Percentiles rank a stretch among this genome's conserved stretches.
phyloP scores from a whole-genome alignment of 805 yeast genomes.

The Teunomyces stri region DNA sequence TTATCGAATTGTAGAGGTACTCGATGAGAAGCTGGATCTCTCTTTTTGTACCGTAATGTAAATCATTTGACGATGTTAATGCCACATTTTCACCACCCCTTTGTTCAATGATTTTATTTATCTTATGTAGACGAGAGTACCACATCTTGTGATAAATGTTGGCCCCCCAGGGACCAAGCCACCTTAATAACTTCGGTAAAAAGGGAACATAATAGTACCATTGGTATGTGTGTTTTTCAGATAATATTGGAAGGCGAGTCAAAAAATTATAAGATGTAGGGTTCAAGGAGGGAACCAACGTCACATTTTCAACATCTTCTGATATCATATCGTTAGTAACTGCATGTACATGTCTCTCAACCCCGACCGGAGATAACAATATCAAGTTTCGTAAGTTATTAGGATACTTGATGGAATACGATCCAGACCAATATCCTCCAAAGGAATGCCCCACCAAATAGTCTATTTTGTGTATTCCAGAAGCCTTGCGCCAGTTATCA shows the following conservation, averaged over 20 bases:
- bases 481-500: constrained; percentile 59
- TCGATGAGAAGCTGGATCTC: constrained; percentile 38
- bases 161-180: constrained; percentile 44
- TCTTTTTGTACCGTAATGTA: constrained; percentile 36
- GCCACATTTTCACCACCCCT: constrained; percentile 28
- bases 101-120: constrained; percentile 33
- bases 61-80: constrained; percentile 26
- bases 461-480: constrained; percentile 50
- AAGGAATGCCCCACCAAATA: constrained; percentile 74
- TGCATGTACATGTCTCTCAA: constrained; percentile 66
- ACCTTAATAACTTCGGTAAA: constrained; percentile 48
- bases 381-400: constrained; percentile 51
- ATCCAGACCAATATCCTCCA: constrained; percentile 72
- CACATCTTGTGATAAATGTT: constrained; percentile 37
- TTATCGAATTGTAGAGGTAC: constrained; percentile 41
- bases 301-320: constrained; percentile 2
- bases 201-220: constrained; percentile 45
- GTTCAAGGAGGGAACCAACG: constrained; percentile 36
- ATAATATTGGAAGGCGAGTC: constrained; percentile 45
- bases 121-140: constrained; percentile 38
- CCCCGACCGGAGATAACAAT: constrained; percentile 74
- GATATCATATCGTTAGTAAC: constrained; percentile 39
- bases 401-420: constrained; percentile 62
- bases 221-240: constrained; percentile 23
- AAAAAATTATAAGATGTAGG: constrained; percentile 46